Evolutionary conservation across 2,329 filamentous ascomycete species (phyloP), one percentile per base, ranked within the genome.

Genomic region (Colletotrichum agaves): DNA sequence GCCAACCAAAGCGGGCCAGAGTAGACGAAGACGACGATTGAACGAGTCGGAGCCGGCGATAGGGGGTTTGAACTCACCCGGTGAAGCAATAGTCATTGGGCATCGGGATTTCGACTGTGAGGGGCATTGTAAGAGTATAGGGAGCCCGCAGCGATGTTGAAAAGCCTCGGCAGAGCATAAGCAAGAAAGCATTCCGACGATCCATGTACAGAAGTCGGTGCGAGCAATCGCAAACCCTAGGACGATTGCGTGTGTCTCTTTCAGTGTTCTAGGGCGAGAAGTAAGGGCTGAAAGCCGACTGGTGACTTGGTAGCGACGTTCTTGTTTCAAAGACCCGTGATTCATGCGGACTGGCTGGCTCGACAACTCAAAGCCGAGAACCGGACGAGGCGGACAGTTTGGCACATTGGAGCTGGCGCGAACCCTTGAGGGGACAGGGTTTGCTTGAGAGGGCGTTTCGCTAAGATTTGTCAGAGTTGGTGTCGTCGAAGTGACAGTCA

Each of bases 11-110:
- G 84, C 88, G 92, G 73, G 91, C 91, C 21, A 88, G 91, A 72
- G 88, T 95, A 23, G 92, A 95, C 27, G 91, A 93, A 67, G 93
- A 94, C 33, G 83, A 85, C 39, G 83, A 87, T 23, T 78, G 78
- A 46, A 23, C 13, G 49, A 19, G 13, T 31, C 17, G 21, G 23
- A 3, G 8, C 27, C n/a, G 23, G 39, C 21, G 23, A 7, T 31
- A 17, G n/a, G 46, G 17, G 47, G n/a, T 2, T 27, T 41, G 27
- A 23, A 37, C 17, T 47, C 33, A 44, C 46, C 27, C 19, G 37
- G 52, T 11, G 37, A 5, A 15, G 19, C 37, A 17, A 44, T 27
- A n/a, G 27, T 41, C 21, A 55, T 35, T 33, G 12, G 58, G 41
- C 49, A 69, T 63, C n/a, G 47, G 63, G 37, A 60, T 33, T 23